Evolutionary conservation across 2,329 filamentous ascomycete species (phyloP).

Genomic region (Aspergillus niger): DNA sequence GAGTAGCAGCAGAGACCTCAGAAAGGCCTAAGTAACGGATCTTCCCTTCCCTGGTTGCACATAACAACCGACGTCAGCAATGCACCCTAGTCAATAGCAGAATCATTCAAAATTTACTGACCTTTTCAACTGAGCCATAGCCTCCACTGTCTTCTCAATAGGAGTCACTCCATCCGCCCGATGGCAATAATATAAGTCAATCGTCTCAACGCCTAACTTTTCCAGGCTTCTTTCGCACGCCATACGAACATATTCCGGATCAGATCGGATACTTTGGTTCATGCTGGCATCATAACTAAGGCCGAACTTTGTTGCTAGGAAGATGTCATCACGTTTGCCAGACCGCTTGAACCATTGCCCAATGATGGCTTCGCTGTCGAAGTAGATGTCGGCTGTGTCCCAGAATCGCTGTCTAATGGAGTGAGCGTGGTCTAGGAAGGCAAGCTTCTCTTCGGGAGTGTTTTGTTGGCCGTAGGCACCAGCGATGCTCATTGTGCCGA

Average conservation of each 20-base stretch:
- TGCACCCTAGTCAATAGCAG: too few species aligned
- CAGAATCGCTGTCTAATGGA: conserved; percentile 33
- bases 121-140: conserved; percentile 47
- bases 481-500: conserved; percentile 31
- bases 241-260: conserved; percentile 39
- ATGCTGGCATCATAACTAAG: conserved; percentile 23
- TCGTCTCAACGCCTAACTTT: conserved; percentile 39
- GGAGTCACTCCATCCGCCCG: conserved; percentile 47
- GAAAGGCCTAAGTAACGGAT: conserved; percentile 53
- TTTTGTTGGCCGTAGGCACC: conserved; percentile 24
- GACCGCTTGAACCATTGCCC: conserved; percentile 46
- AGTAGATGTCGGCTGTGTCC: conserved; percentile 39
- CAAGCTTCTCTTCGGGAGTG: conserved; percentile 17
- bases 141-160: conserved; percentile 48
- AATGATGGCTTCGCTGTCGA: conserved; percentile 31
- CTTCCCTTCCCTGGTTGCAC: conserved; percentile 43
- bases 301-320: conserved; percentile 45
- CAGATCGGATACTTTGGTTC: conserved; percentile 31
- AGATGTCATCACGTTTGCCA: conserved; percentile 43
- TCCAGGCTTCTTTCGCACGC: conserved; percentile 41
- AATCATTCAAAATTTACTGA: too few species aligned
- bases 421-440: conserved; percentile 35
- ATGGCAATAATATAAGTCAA: conserved; percentile 51
- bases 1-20: conserved; percentile 46
- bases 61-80: too few species aligned